Conservation (phyloP, 2,329 filamentous ascomycete genomes). For the Orbilia javanica region DNA sequence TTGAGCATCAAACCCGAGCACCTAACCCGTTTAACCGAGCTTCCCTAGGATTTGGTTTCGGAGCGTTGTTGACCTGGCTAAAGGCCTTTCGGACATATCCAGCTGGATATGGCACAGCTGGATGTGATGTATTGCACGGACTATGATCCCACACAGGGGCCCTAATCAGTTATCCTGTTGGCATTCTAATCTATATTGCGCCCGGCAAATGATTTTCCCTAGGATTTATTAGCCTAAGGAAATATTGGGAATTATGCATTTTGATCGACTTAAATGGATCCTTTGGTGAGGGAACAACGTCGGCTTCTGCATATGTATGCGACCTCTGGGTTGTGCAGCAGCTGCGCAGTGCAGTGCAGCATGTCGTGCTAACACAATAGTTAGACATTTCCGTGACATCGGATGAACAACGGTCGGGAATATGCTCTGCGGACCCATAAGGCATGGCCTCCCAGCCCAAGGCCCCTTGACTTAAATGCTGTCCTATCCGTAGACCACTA, state of each 20-base stretch:
- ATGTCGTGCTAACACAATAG: conserved; percentile 10
- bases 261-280: conserved; percentile 8
- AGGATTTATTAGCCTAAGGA: conserved; percentile 52
- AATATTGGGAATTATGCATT: conserved; percentile 23
- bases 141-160: conserved; percentile 31
- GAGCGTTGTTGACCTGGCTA: conserved; percentile 23
- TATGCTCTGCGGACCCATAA: conserved; percentile 33
- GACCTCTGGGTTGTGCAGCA: conserved; percentile 8
- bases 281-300: not conserved
- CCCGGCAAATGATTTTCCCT: conserved; percentile 52
- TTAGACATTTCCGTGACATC: conserved; percentile 33
- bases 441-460: conserved; percentile 36
- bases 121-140: conserved; percentile 68
- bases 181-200: conserved; percentile 35
- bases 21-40: conserved; percentile 49
- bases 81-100: conserved; percentile 4
- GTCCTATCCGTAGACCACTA: conserved; percentile 4
- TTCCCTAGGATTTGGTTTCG: conserved; percentile 1
- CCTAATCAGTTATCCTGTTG: conserved; percentile 28
- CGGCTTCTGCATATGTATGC: conserved; percentile 21
- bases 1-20: conserved; percentile 24
- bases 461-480: not conserved
- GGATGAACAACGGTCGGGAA: conserved; percentile 49
- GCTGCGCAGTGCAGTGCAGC: conserved; percentile 1
- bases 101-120: conserved; percentile 65